A percentile compares a stretch with the other conserved stretches of the same genome.
phyloP scores from a whole-genome alignment of 345 rosid species.

The Acer campestre region DNA sequence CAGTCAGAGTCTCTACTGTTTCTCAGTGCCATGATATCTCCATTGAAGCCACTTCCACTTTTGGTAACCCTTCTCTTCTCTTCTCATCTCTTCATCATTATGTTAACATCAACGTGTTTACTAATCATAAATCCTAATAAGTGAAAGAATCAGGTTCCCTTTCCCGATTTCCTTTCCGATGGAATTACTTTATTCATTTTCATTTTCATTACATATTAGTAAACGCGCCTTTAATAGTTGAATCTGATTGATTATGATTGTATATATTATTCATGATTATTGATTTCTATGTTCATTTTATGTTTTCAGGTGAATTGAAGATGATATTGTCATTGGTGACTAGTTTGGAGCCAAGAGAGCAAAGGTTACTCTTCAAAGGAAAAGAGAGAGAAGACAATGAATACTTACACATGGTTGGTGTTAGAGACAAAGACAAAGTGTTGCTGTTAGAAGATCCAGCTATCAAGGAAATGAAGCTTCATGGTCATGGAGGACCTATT shows the following conservation, averaged over 20 bases:
- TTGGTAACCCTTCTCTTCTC: slow-evolving; percentile 49
- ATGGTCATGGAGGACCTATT: neutral
- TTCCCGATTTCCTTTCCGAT: too few species aligned
- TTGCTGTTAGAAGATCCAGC: slow-evolving; percentile 86
- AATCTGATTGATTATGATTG: too few species aligned
- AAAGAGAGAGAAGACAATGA: slow-evolving; percentile 84
- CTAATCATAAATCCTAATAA: too few species aligned
- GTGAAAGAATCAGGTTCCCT: too few species aligned
- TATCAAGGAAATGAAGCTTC: slow-evolving; percentile 64
- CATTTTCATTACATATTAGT: too few species aligned
- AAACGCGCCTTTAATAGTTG: too few species aligned
- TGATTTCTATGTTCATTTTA: neutral
- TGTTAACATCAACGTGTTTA: too few species aligned
- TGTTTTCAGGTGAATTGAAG: slow-evolving; percentile 76
- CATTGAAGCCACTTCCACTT: slow-evolving; percentile 80
- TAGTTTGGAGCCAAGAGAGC: slow-evolving; percentile 76
- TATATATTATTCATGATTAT: neutral
- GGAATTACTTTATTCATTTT: too few species aligned
- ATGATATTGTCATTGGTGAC: slow-evolving; percentile 69
- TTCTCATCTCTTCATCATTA: too few species aligned
- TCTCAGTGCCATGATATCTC: slow-evolving; percentile 71
- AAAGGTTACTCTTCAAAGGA: slow-evolving; percentile 85
- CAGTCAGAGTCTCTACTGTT: slow-evolving; percentile 71
- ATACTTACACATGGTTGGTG: slow-evolving; percentile 91
- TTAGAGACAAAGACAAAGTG: slow-evolving; percentile 81